These are phyloP conservation scores for Tetrahymena malaccensis DNA, from an alignment of 73 alveolate genomes.

Conservation along the genomic window DNA sequence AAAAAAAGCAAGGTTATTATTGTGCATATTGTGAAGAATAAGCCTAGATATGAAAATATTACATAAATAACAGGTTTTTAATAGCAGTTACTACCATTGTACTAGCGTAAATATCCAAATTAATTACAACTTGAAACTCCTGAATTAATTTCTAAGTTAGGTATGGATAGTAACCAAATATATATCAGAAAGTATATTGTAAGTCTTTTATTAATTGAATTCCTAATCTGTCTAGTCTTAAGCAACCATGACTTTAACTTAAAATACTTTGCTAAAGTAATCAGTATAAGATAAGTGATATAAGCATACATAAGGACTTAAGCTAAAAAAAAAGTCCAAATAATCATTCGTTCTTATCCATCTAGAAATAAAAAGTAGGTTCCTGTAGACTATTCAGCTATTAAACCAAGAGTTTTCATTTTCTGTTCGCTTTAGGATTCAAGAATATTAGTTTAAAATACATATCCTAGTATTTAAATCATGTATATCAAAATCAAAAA, in stretches of 20 bases:
- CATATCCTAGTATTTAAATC: not conserved
- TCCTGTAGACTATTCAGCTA: not conserved
- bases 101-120: not conserved
- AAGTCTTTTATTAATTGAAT: not conserved
- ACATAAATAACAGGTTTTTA: not conserved
- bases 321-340: not conserved
- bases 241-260: not conserved
- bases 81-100: not conserved
- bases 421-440: not conserved
- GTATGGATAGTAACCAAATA: not conserved
- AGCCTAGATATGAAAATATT: not conserved
- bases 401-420: not conserved
- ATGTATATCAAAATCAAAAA: not conserved
- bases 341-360: not conserved
- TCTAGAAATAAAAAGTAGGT: not conserved
- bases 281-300: not conserved
- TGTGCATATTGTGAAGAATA: not conserved
- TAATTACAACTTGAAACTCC: not conserved
- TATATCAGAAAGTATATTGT: not conserved
- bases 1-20: not conserved
- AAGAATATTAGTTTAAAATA: not conserved
- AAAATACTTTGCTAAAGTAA: not conserved
- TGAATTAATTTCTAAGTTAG: not conserved
- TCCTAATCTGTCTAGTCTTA: not conserved
- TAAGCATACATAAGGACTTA: not conserved